Conservation (phyloP, 306 rosid species). For the Sicyos edulis region DNA sequence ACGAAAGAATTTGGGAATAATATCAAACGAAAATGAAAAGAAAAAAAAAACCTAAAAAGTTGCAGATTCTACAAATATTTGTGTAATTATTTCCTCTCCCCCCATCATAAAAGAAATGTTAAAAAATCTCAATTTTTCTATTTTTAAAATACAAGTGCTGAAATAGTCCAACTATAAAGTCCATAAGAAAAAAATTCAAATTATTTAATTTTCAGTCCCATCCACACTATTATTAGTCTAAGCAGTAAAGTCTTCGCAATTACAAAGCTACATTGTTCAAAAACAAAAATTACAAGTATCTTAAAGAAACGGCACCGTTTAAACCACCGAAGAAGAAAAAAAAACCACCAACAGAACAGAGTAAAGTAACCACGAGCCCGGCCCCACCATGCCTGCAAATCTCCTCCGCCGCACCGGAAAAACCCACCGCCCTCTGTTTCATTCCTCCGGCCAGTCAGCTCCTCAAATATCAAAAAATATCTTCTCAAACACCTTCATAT, state of each 20-base stretch:
- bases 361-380: not conserved
- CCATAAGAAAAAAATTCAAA: no score
- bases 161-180: no score
- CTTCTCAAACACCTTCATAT: slow-evolving; percentile 54
- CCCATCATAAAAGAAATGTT: no score
- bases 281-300: not conserved
- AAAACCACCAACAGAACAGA: not conserved
- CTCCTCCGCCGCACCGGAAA: not conserved
- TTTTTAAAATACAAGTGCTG: no score
- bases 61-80: no score
- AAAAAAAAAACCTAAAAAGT: no score
- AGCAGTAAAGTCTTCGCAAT: not conserved
- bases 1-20: no score
- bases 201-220: no score
- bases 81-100: no score
- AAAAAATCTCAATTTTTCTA: no score
- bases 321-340: no score
- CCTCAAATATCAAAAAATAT: slow-evolving; percentile 38
- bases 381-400: not conserved
- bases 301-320: not conserved
- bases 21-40: no score
- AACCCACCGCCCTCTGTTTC: not conserved
- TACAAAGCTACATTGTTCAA: not conserved
- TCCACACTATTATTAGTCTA: not conserved
- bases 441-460: not conserved